Percentiles rank a stretch among this genome's conserved stretches.
These are phyloP conservation scores for Polyplosphaeria fusca DNA, from an alignment of 495 filamentous ascomycete genomes.

Conservation along the genomic window DNA sequence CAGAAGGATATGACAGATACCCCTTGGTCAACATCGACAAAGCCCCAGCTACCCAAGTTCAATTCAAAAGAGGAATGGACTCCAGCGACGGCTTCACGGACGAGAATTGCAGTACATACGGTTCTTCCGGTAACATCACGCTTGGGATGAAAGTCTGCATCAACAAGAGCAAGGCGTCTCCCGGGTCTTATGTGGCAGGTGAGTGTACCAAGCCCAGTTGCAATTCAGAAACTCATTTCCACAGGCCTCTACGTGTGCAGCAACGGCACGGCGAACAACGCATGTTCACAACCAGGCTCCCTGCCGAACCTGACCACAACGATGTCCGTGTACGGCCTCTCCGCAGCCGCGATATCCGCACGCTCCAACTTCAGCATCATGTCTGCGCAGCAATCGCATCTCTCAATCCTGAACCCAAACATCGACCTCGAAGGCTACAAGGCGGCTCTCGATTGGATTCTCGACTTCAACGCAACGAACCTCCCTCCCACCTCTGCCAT, in stretches of 20 bases:
- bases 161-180: background rate
- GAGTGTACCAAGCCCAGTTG: no score
- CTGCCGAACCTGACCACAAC: slow-evolving; percentile 10
- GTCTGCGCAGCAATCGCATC: background rate
- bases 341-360: background rate
- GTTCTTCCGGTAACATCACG: background rate
- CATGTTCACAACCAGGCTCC: background rate
- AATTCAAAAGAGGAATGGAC: background rate
- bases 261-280: slow-evolving; percentile 4
- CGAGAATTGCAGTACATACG: slow-evolving; percentile 8
- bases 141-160: slow-evolving; percentile 16
- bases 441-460: slow-evolving; percentile 2
- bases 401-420: background rate
- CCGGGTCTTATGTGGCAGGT: slow-evolving; percentile 3
- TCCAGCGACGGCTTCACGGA: background rate
- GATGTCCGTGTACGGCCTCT: slow-evolving; percentile 8
- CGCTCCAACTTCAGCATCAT: slow-evolving; percentile 13
- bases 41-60: background rate
- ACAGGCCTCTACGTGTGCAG: slow-evolving; percentile 8
- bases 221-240: background rate
- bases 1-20: slow-evolving; percentile 2
- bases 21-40: slow-evolving; percentile 5
- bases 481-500: slow-evolving; percentile 1
- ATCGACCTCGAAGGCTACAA: slow-evolving; percentile 3
- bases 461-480: slow-evolving; percentile 6